Conservation (phyloP, 176 grass and related monocot species). For the Areca catechu region DNA sequence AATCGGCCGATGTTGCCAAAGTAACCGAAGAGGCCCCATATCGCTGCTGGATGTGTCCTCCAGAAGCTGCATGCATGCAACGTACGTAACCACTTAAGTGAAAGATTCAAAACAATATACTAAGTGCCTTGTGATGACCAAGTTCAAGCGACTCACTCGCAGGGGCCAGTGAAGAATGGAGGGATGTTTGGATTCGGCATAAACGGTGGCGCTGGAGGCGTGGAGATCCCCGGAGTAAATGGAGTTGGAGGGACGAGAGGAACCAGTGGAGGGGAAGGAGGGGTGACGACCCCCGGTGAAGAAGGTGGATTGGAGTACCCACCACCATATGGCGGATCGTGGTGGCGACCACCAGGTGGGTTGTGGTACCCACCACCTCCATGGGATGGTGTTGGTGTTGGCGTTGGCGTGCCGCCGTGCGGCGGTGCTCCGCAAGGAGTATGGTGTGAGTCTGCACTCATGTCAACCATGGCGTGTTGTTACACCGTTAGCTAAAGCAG, state of each 20-base stretch:
- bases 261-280: background rate
- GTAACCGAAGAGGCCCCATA: background rate
- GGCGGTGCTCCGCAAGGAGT: background rate
- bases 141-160: background rate
- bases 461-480: background rate
- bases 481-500: background rate
- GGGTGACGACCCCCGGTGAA: background rate
- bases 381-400: background rate
- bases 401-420: background rate
- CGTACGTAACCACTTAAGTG: too few species aligned
- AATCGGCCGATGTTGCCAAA: background rate
- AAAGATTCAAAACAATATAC: too few species aligned
- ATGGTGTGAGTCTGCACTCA: background rate
- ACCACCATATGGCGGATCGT: background rate
- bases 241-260: background rate
- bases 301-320: background rate
- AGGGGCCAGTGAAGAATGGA: background rate
- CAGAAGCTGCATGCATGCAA: background rate
- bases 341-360: background rate
- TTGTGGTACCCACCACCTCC: background rate
- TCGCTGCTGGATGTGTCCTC: background rate
- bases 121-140: too few species aligned
- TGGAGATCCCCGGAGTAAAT: too few species aligned
- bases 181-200: background rate
- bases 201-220: too few species aligned